Evolutionary conservation across 805 yeast species (phyloP), one percentile per base, ranked within the genome.

Genomic region (Clavispora vitiphila): DNA sequence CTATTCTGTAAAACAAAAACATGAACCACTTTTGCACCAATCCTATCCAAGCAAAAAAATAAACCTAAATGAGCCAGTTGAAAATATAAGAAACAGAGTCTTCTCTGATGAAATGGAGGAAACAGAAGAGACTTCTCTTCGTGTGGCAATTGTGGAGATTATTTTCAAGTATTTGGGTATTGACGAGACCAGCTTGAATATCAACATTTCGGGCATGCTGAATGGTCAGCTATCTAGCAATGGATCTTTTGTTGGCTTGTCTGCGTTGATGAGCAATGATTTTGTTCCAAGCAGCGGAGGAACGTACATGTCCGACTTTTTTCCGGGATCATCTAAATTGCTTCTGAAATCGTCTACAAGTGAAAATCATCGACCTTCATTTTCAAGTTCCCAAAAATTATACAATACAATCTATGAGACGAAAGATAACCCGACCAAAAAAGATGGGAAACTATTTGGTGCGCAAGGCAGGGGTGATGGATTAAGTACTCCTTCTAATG

Each of bases 121-220:
- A 49, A 78, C 84, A 0, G 89, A 85, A 51, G 91, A 84, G 37
- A 69, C 78, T 0, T 72, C 84, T 0, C 60, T 83, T 20, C 65
- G 84, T 40, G 66, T 72, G 16, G 86, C 91, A 0, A 60, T 89
- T 1, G 74, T 82, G 5, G 95, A 86, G 50, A 82, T 80, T 20
- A 74, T 89, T 32, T 82, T 88, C 55, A 72, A 72, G 39, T 64
- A 78, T 24, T 64, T 88, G 25, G 96, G 96, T 0, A 71, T 88
- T 9, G 56, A 58, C 15, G 69, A 64, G 34, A 74, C 71, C 31
- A 49, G 53, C 39, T 47, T 14, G 24, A 42, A 11, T 12, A 21
- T 23, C 34, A 41, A n/a, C 19, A 3, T 15, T 40, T 14, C 32
- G 15, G 38, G 42, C 5, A 19, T 42, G 21, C 12, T 23, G 31